These are phyloP conservation scores for Aureobasidium sp. DNA, from an alignment of 2,329 filamentous ascomycete species.

Conservation along the genomic window DNA sequence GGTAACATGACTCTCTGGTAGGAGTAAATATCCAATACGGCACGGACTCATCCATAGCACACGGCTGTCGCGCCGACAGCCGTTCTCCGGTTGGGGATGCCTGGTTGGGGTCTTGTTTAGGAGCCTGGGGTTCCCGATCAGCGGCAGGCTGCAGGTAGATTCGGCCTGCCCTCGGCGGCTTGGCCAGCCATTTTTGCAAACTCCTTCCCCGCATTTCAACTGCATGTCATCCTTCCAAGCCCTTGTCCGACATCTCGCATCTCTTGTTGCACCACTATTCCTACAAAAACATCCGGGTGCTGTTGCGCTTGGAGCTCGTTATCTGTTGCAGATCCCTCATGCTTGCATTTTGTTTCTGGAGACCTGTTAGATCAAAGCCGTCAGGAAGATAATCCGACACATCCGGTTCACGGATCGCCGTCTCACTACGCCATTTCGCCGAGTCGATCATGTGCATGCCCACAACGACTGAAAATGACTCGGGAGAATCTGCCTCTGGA, in stretches of 20 bases:
- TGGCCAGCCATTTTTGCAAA: slow-evolving; percentile 5
- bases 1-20: not conserved
- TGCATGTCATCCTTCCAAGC: not conserved
- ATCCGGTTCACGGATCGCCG: not conserved
- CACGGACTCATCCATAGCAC: not conserved
- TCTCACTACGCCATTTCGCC: not conserved
- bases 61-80: not conserved
- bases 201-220: slow-evolving; percentile 9
- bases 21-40: not conserved
- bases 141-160: not conserved
- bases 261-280: not conserved
- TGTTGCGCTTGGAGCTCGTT: not conserved
- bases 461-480: slow-evolving; percentile 15
- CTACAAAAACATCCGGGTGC: not conserved
- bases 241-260: not conserved
- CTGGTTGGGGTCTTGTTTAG: not conserved
- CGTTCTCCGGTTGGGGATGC: slow-evolving; percentile 12
- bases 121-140: slow-evolving; percentile 6
- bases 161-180: slow-evolving; percentile 14
- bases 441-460: slow-evolving; percentile 7
- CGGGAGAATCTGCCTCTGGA: slow-evolving; percentile 10
- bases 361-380: not conserved
- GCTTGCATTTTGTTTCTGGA: not conserved
- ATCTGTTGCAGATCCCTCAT: slow-evolving; percentile 6
- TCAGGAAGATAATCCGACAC: not conserved